Conservation (phyloP, 1,139 yeast genomes). For the Arxiozyma bovina region DNA sequence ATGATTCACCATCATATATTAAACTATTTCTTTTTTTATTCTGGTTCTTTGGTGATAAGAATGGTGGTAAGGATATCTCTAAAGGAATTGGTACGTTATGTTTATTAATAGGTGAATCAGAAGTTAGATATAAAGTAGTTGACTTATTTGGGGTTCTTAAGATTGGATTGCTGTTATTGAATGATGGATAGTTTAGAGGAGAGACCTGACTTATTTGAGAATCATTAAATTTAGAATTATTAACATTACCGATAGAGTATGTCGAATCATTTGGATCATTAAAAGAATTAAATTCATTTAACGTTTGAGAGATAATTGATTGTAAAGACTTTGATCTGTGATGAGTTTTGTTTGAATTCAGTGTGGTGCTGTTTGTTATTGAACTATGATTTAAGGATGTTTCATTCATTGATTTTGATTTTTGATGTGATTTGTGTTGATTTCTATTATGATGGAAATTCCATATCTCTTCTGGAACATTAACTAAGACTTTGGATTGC, state of each 20-base stretch:
- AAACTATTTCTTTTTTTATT: constrained; percentile 19
- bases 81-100: constrained; percentile 32
- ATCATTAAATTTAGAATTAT: not conserved
- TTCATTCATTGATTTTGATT: constrained; percentile 4
- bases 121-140: constrained; percentile 24
- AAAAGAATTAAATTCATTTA: constrained; percentile 11
- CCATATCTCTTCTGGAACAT: constrained; percentile 28
- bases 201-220: constrained; percentile 7
- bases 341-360: constrained; percentile 4
- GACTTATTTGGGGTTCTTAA: constrained; percentile 1
- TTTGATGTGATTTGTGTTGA: constrained; percentile 2
- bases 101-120: constrained; percentile 31
- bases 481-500: constrained; percentile 26
- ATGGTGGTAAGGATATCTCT: constrained; percentile 32
- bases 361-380: not conserved
- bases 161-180: constrained; percentile 1
- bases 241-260: not conserved
- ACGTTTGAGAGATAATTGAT: constrained; percentile 24
- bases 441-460: constrained; percentile 16
- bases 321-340: constrained; percentile 21
- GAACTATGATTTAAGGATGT: not conserved
- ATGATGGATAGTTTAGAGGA: constrained; percentile 7
- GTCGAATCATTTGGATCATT: not conserved
- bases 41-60: constrained; percentile 31
- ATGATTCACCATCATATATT: constrained; percentile 27